Evolutionary conservation across 2,329 filamentous ascomycete genomes (phyloP), one percentile per base, ranked within the genome.

Genomic region (Hymenoscyphus fraxineus): DNA sequence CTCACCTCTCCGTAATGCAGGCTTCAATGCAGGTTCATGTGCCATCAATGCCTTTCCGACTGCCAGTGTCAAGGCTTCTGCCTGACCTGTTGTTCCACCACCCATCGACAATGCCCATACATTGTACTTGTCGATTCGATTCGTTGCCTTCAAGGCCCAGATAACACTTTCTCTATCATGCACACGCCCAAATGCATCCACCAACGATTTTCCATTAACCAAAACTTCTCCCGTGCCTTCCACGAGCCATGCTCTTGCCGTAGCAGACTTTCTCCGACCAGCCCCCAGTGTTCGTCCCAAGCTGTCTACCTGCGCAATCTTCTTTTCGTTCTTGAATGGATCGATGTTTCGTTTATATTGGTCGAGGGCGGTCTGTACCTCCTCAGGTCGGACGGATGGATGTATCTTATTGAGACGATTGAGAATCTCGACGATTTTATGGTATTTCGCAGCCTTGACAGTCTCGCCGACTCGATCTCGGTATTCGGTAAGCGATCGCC

Each of bases 121-220:
- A 74, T 99, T 99, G 82, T 99, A 99, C 78, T 97, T 98, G 82
- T 97, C 93, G 69, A 96, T 79, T 68, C 95, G 83, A 55, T 90
- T 83, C 31, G 93, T 96, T 59, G 87, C 84, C 73, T 93, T 92
- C 73, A 99, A 79, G 7, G 94, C 88, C 94, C 94, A 99, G 3
- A 97, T 81, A 2, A 92, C 94, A 75, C 92, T 97, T 81, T 98
- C 95, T 55, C 95, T 88, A 78, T 99, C 94, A 76, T 99, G 94
- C 60, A 97, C 79, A 41, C 95, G 88, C 40, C 88, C 91, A 77
- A 99, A 99, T 27, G 86, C 88, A 60, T 95, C 85, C 60, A 84
- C 85, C 64, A 99, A 80, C n/a, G 85, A 86, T 80, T 93, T 94
- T 67, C 93, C 93, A 76, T 99, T 99, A 77, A 99, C 82, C 70